phyloP scores from a whole-genome alignment of 495 filamentous ascomycete species.

The Aspergillus homomorphus region DNA sequence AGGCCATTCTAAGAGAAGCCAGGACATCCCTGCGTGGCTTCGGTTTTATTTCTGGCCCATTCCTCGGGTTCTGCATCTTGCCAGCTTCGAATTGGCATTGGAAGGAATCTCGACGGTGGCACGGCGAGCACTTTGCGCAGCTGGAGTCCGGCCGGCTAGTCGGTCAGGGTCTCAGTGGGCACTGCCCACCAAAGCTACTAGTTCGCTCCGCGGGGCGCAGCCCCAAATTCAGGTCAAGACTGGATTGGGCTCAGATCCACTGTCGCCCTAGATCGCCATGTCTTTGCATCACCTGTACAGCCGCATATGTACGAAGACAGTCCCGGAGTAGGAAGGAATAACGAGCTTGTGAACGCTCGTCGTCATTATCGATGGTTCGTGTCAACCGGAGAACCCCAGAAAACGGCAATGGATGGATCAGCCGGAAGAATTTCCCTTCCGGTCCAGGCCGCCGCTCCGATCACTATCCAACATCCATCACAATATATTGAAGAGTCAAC shows the following conservation, averaged over 20 bases:
- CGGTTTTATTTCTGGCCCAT: slow-evolving; percentile 48
- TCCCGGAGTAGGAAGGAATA: neutral
- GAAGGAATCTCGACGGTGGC: slow-evolving; percentile 11
- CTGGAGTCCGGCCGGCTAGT: slow-evolving; percentile 7
- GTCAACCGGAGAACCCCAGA: slow-evolving; percentile 1
- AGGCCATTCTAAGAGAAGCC: slow-evolving; percentile 67
- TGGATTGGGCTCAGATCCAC: neutral
- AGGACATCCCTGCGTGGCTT: slow-evolving; percentile 60
- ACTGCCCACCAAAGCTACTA: slow-evolving; percentile 8
- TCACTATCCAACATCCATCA: neutral
- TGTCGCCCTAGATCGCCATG: neutral
- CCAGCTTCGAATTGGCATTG: slow-evolving; percentile 32
- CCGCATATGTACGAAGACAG: neutral
- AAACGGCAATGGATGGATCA: slow-evolving; percentile 14
- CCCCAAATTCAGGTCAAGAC: neutral
- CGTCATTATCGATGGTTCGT: neutral
- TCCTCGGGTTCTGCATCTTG: slow-evolving; percentile 64
- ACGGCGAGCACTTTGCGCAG: slow-evolving; percentile 4
- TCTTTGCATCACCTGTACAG: neutral
- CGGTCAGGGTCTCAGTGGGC: slow-evolving; percentile 11
- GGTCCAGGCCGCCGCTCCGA: neutral
- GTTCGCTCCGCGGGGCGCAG: slow-evolving; percentile 13
- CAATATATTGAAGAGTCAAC: too few species aligned
- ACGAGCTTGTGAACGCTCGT: neutral
- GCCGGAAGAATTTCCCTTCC: slow-evolving; percentile 18